Conservation (phyloP, 2,329 filamentous ascomycete genomes). For the Fusarium protoensiforme region DNA sequence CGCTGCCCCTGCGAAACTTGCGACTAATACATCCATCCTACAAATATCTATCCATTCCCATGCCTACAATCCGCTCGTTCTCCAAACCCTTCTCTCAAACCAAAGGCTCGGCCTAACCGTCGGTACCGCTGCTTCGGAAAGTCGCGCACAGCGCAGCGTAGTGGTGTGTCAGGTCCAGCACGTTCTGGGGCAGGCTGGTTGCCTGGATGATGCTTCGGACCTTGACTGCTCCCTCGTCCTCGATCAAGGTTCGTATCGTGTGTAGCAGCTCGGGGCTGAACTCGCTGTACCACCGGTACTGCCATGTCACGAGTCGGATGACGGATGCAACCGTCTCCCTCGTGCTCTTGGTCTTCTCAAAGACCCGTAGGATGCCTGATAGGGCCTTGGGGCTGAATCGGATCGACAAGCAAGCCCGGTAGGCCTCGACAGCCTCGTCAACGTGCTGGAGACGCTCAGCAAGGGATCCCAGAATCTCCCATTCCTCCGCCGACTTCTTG, state of each 20-base stretch:
- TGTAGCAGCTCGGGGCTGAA: constrained; percentile 93
- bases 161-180: constrained; percentile 94
- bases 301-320: constrained; percentile 94
- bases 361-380: constrained; percentile 82
- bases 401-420: constrained; percentile 85
- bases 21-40: neutral
- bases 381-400: constrained; percentile 95
- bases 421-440: constrained; percentile 93
- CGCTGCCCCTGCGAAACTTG: constrained; percentile 18
- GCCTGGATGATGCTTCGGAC: constrained; percentile 97
- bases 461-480: constrained; percentile 95
- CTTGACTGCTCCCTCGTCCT: constrained; percentile 97
- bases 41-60: constrained; percentile 23
- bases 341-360: constrained; percentile 82
- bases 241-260: constrained; percentile 90
- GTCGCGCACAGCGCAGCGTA: constrained; percentile 95
- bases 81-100: constrained; percentile 8
- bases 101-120: constrained; percentile 65
- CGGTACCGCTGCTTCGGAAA: constrained; percentile 93
- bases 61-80: neutral
- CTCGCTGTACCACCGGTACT: constrained; percentile 99
- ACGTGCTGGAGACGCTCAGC: constrained; percentile 92
- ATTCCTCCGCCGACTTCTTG: constrained; percentile 96
- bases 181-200: constrained; percentile 90
- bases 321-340: constrained; percentile 85